Percentiles rank a stretch among this genome's conserved stretches.
Evolutionary conservation across 257 asterid genomes (phyloP).

Genomic region (Penstemon davidsonii): DNA sequence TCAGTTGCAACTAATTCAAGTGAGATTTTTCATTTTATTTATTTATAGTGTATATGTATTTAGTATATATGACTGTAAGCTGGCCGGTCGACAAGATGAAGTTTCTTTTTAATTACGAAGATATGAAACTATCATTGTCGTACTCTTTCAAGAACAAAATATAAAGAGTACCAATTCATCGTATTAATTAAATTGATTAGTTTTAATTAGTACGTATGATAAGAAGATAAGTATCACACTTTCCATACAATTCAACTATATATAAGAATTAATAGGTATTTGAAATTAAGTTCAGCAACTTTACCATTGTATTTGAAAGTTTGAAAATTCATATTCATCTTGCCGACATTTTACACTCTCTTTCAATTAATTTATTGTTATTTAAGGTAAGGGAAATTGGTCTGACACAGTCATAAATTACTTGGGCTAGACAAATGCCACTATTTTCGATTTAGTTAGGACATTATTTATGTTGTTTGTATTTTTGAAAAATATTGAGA

Average conservation of each 20-base stretch:
- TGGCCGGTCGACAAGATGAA: slow-evolving; percentile 5
- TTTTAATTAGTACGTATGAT: not conserved
- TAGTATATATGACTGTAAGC: not conserved
- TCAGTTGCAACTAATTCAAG: slow-evolving; percentile 10
- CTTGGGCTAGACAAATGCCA: no score
- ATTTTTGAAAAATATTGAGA: no score
- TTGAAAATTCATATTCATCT: no score
- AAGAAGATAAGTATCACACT: not conserved
- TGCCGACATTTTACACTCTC: no score
- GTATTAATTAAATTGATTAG: not conserved
- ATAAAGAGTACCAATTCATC: not conserved
- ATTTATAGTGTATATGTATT: no score
- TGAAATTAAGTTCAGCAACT: no score
- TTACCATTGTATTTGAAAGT: no score
- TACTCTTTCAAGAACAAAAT: not conserved
- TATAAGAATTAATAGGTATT: not conserved
- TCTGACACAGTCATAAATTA: no score
- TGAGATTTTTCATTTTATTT: not conserved
- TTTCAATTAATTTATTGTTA: no score
- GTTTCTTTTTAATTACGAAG: not conserved
- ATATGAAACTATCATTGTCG: slow-evolving; percentile 6
- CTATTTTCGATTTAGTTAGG: no score
- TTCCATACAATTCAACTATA: not conserved
- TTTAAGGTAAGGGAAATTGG: no score
- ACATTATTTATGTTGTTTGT: no score